Conservation (phyloP, 148 eudicot species). For the Chenopodium suecicum region DNA sequence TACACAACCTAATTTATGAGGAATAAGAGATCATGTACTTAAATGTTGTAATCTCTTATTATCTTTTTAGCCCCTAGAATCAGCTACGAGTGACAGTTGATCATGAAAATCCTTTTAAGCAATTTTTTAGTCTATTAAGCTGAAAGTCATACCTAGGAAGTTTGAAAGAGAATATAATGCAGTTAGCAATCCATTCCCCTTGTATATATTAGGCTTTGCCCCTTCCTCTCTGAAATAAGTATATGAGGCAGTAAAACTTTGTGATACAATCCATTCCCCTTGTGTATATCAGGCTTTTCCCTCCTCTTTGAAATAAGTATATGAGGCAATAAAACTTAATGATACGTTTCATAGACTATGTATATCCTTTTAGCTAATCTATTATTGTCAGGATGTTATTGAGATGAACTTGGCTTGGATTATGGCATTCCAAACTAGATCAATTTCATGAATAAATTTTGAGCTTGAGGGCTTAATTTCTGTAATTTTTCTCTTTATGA, state of each 20-base stretch:
- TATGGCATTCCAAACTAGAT: background rate
- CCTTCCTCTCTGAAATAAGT: background rate
- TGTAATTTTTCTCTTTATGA: background rate
- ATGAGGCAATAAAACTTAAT: too few relatives aligned
- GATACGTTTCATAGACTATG: too few relatives aligned
- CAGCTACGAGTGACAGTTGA: background rate
- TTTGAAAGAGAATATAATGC: background rate
- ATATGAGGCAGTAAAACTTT: too few relatives aligned
- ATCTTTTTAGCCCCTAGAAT: background rate
- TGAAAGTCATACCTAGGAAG: background rate
- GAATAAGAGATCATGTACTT: background rate
- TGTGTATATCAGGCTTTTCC: too few relatives aligned
- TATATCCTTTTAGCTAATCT: background rate
- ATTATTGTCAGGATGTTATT: background rate
- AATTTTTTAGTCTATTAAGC: background rate
- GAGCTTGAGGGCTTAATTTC: background rate
- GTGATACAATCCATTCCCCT: too few relatives aligned
- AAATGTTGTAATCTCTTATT: background rate
- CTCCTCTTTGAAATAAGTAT: too few relatives aligned
- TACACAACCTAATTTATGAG: background rate
- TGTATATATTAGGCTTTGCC: background rate
- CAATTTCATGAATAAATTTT: background rate
- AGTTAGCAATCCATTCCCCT: too few relatives aligned
- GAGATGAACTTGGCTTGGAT: background rate
- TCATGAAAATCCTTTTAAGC: too few relatives aligned